Conservation (phyloP, 2,329 filamentous ascomycete species). For the Sarocladium strictum region DNA sequence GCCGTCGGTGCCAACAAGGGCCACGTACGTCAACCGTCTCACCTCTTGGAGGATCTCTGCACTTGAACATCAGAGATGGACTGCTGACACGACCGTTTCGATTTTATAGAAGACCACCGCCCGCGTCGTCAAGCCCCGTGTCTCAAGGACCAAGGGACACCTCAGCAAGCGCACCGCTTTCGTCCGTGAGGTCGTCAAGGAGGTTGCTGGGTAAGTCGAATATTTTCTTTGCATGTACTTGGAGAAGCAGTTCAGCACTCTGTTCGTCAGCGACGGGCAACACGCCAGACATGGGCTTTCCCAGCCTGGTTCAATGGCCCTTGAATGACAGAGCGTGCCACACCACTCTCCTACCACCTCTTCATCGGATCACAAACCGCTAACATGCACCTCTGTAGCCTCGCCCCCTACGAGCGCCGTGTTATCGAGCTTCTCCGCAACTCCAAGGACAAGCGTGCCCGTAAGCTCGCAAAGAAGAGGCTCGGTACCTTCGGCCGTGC, state of each 20-base stretch:
- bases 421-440: constrained; percentile 99
- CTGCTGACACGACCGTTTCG: constrained; percentile 43
- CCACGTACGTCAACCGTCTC: constrained; percentile 58
- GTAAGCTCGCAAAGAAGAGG: constrained; percentile 99
- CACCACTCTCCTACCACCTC: no score
- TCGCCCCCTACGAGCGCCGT: constrained; percentile 94
- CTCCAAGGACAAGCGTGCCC: constrained; percentile 98
- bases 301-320: no score
- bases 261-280: no score
- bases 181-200: constrained; percentile 95
- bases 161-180: constrained; percentile 95
- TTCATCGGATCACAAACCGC: no score
- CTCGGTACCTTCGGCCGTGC: constrained; percentile 98
- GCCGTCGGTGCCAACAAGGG: constrained; percentile 58
- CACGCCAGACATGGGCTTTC: no score
- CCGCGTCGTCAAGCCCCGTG: constrained; percentile 70
- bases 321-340: no score
- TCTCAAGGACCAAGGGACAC: constrained; percentile 88
- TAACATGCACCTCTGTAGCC: constrained; percentile 42
- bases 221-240: neutral
- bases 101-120: constrained; percentile 70
- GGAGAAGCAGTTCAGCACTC: no score
- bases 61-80: constrained; percentile 46
- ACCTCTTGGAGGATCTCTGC: constrained; percentile 72
- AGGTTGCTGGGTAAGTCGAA: constrained; percentile 80